Base-by-base conservation (phyloP, 257 asterid species). In the Asclepias syriaca region DNA sequence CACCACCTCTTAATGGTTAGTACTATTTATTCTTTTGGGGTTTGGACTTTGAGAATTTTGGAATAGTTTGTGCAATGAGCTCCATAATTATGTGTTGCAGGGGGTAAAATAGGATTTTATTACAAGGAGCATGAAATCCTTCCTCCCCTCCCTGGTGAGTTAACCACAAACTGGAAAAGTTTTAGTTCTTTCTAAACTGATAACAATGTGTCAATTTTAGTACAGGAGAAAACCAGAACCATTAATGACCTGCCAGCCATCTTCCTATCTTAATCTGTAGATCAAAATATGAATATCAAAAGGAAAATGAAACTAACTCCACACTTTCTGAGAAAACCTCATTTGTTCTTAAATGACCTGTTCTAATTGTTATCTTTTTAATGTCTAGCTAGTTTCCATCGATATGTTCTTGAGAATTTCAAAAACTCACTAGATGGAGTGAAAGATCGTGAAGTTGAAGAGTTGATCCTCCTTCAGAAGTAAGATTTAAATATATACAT, bases 81-180 rank as follows among this genome's bases (percentile, higher is more conserved):
- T 22, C 19, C 16, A 19, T 56, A 22, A 70, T 66, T 66, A 16
- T 29, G n/a, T 40, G n/a, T 67, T 55, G 54, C 80, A 93, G 98
- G 87, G 71, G 97, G 98, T 51, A 89, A 93, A 88, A 58, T 93
- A 54, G 96, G 97, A 1, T 93, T 90, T 80, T 93, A 93, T 78
- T 93, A 89, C 87, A 91, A 89, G 72, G 98, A 91, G 40, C 96
- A 83, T 70, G 97, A 93, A 84, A 85, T 86, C 72, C 90, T 85
- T 74, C 98, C 98, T 77, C 97, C 97, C 22, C 86, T 93, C 10
- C 98, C 97, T 14, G 90, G 98, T 86, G 76, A 76, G 83, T 55
- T 67, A 69, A 18, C 7, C 2, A 0, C 53, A 54, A 8, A 39
- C 24, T 6, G 4, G 45, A 18, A 3, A 24, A 8, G 0, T 11